phyloP scores from a whole-genome alignment of 192 early-diverging fungal species.

The Coemansia sp. region DNA sequence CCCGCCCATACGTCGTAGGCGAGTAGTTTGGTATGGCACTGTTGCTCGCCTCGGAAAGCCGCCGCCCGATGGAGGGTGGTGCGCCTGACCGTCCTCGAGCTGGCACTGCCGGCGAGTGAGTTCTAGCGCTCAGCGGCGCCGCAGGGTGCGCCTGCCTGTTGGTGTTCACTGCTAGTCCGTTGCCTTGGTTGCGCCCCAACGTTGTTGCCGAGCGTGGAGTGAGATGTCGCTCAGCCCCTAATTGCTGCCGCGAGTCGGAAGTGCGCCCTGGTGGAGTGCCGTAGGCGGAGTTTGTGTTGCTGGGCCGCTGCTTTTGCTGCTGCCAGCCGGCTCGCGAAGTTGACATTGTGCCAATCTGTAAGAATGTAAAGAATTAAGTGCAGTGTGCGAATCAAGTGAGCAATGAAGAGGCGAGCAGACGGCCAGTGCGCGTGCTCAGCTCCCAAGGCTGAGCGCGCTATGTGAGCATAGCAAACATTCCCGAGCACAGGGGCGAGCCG shows the following conservation, averaged over 20 bases:
- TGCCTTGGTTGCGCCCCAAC: neutral
- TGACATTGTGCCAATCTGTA: neutral
- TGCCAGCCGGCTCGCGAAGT: slow-evolving; percentile 5
- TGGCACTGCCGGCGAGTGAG: neutral
- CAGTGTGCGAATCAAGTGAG: neutral
- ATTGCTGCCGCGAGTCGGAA: neutral
- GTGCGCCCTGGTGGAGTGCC: neutral
- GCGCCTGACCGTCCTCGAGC: neutral
- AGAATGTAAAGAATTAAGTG: neutral
- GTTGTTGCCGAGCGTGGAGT: neutral
- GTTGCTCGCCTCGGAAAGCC: neutral
- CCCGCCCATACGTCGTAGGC: neutral
- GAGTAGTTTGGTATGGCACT: neutral
- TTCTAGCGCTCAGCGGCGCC: neutral
- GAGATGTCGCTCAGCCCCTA: neutral
- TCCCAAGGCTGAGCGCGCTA: neutral
- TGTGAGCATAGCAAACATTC: neutral
- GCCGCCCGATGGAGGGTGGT: neutral
- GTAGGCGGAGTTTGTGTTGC: neutral
- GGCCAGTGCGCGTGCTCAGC: neutral
- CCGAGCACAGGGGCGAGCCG: neutral
- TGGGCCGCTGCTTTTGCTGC: neutral
- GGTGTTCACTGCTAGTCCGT: neutral
- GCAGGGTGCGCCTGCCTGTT: neutral
- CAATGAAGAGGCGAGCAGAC: neutral